Evolutionary conservation across 306 rosid species (phyloP), one percentile per base, ranked within the genome.

Genomic region (Cucumis cinereus): DNA sequence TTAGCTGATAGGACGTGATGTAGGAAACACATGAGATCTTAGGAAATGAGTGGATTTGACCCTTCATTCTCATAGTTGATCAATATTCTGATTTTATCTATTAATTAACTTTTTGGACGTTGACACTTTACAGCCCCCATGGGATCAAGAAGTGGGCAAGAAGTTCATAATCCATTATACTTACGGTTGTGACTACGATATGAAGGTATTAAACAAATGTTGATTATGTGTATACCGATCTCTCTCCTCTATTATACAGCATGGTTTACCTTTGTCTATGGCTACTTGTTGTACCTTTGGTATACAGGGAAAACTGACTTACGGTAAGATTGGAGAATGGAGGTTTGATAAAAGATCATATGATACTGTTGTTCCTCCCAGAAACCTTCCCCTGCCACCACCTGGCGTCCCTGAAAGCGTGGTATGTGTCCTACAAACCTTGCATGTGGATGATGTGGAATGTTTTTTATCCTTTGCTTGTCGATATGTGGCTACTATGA

Each of bases 301-400:
- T 74, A 57, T 78, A 56, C 72, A 92, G 99, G 98, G 99, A 76
- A 93, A 92, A 81, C 55, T 89, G 64, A 95, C 98, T 24, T 89
- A 90, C 81, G 99, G 98, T 81, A 92, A 92, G 81, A 95, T 92
- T 49, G 99, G 99, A 79, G 99, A 95, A 85, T 95, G 99, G 99
- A 89, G 99, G 76, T 95, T 95, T 73, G 99, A 90, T 80, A 95
- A 95, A 81, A 84, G 99, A 81, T 88, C 99, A 14, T 92, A 76
- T 16, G 86, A 55, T 72, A 33, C 2, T 2, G 78, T 63, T 54
- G 81, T 84, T 72, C 96, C 88, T 2, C 99, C 97, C 0, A 86
- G 90, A 83, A 95, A 95, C 85, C 91, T 92, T 41, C 74, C 98
- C 49, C 56, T 90, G 77, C 98, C 99, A 24, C 99, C 97, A 33